Evolutionary conservation across 2,329 filamentous ascomycete species (phyloP).

Genomic region (Macrophomina phaseolina): DNA sequence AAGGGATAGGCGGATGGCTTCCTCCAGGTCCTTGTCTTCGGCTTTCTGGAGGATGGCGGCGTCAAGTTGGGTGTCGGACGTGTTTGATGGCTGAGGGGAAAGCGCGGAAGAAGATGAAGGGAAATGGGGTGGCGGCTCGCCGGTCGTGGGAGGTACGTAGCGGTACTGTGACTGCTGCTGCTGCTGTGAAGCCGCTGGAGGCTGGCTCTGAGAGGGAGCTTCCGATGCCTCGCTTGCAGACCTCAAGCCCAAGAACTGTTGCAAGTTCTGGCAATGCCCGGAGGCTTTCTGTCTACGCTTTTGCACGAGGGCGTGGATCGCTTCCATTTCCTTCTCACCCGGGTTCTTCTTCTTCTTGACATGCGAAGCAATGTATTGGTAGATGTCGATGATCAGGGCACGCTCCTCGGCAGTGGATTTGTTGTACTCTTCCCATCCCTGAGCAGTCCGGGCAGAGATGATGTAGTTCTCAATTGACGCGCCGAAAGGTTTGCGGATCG

Average conservation of each 20-base stretch:
- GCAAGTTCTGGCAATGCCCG: conserved; percentile 33
- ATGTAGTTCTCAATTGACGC: conserved; percentile 80
- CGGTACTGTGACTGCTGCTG: background rate
- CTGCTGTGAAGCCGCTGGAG: background rate
- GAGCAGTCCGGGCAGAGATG: conserved; percentile 74
- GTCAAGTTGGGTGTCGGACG: background rate
- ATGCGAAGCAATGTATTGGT: conserved; percentile 66
- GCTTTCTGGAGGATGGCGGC: conserved; percentile 30
- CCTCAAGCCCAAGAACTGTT: conserved; percentile 2
- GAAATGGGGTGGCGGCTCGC: background rate
- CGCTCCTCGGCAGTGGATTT: conserved; percentile 63
- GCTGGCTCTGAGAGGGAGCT: background rate
- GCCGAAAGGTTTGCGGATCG: conserved; percentile 73
- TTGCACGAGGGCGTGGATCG: conserved; percentile 51
- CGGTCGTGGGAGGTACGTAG: background rate
- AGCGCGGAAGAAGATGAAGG: background rate
- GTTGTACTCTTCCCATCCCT: conserved; percentile 72
- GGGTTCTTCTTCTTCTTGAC: conserved; percentile 63
- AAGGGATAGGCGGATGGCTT: conserved; percentile 69
- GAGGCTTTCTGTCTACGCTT: conserved; percentile 31
- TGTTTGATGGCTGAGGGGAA: background rate
- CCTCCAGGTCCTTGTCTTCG: conserved; percentile 61
- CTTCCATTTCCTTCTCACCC: conserved; percentile 55
- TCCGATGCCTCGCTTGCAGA: background rate
- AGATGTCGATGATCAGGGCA: conserved; percentile 67